Evolutionary conservation across 2,329 filamentous ascomycete species (phyloP).

Genomic region (Ceratocystis cubensis): DNA sequence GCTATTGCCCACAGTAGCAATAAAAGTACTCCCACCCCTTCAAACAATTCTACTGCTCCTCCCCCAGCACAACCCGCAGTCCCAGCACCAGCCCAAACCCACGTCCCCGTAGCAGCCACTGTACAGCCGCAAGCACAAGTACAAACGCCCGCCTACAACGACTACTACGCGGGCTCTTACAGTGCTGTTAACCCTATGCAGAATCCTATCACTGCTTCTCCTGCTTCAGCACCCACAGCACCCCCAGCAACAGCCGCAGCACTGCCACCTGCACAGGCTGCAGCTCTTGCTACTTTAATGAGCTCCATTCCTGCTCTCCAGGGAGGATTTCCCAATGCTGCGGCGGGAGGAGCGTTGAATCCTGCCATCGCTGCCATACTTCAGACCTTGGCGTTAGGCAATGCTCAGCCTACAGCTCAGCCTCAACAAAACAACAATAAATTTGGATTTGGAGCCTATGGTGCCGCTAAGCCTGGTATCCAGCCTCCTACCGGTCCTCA

Average conservation of each 20-base stretch:
- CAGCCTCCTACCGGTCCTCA: conserved; percentile 19
- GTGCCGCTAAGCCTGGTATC: conserved; percentile 11
- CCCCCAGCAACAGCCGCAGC: neutral
- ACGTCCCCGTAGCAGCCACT: conserved; percentile 28
- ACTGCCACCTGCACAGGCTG: conserved; percentile 15
- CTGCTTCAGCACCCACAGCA: conserved; percentile 24
- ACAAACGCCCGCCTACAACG: conserved; percentile 5
- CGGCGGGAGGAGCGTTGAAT: conserved; percentile 6
- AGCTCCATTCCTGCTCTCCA: conserved; percentile 13
- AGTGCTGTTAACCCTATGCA: conserved; percentile 23
- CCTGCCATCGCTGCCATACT: conserved; percentile 17
- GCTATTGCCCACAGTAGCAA: conserved; percentile 67
- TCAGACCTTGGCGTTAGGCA: conserved; percentile 18
- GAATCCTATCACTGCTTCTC: conserved; percentile 22
- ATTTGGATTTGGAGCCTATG: conserved; percentile 10
- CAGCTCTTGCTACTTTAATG: conserved; percentile 18
- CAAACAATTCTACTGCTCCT: conserved; percentile 31
- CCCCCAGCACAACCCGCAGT: conserved; percentile 18
- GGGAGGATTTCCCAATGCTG: conserved; percentile 14
- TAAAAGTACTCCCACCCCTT: conserved; percentile 33
- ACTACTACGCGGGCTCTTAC: conserved; percentile 12
- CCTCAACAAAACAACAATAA: conserved; percentile 2
- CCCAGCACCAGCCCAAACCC: conserved; percentile 8
- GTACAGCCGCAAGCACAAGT: conserved; percentile 16
- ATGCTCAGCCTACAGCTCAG: conserved; percentile 1